Conservation (phyloP, 2,329 filamentous ascomycete species). For the Xylariaceae sp. region DNA sequence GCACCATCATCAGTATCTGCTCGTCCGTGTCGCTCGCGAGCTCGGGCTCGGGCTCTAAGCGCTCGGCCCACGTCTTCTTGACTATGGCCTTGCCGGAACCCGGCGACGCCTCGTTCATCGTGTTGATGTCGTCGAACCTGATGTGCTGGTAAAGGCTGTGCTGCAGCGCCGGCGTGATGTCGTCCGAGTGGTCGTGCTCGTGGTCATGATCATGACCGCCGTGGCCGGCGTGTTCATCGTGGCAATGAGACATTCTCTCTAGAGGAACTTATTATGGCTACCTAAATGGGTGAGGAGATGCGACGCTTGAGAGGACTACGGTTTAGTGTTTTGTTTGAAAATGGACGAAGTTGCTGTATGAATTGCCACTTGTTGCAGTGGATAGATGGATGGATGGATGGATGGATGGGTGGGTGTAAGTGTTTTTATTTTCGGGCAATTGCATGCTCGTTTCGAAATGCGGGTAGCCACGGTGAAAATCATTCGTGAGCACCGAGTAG, state of each 20-base stretch:
- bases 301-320: background rate
- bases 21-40: conserved; percentile 87
- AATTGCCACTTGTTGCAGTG: background rate
- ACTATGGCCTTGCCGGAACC: conserved; percentile 74
- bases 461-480: conserved; percentile 21
- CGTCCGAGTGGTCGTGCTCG: conserved; percentile 85
- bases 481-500: background rate
- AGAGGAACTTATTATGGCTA: background rate
- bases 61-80: conserved; percentile 88
- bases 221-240: conserved; percentile 49
- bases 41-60: conserved; percentile 71
- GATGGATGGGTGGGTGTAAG: too few relatives aligned
- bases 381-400: too few relatives aligned
- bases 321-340: background rate
- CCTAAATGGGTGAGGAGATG: background rate
- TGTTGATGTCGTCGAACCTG: conserved; percentile 81
- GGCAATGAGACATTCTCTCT: conserved; percentile 50
- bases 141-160: conserved; percentile 90
- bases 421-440: conserved; percentile 14
- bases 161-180: conserved; percentile 89
- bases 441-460: conserved; percentile 18
- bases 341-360: background rate
- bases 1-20: conserved; percentile 89
- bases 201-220: conserved; percentile 52
- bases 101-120: conserved; percentile 76